Evolutionary conservation across 331 rosid genomes (phyloP), one percentile per base, ranked within the genome.

Genomic region (Malus hybrid): DNA sequence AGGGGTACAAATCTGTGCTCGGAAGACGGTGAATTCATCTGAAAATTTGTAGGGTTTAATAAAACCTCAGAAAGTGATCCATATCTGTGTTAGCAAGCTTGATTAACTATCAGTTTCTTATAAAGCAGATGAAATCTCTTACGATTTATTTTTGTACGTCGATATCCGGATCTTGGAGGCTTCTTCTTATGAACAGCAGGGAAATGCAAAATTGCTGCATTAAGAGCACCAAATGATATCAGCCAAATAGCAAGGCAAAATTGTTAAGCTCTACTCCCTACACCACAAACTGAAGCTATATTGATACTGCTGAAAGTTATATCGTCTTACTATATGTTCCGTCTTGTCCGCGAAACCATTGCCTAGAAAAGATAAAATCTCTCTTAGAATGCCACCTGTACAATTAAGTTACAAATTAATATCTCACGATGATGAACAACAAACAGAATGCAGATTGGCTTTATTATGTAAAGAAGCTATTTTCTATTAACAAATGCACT

Each of bases 331-430:
- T 94, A 79, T 92, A 94, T 80, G 97, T 83, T 89, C 97, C 97
- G 77, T 94, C 97, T 82, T 94, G 99, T 79, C 92, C 96, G 9
- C 84, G 92, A 85, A 94, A 94, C 99, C 99, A 94, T 85, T 86
- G 97, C 85, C 99, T 86, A 62, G 99, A 87, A 83, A 92, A 87
- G 83, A 94, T 83, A 85, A 94, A 90, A 87, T 94, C 99, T 83
- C 89, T 88, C 85, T 87, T 94, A 76, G 96, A 80, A 76, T 89
- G 92, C 97, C 96, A 94, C 90, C 99, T 94, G 85, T 33, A 62
- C 11, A 77, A 31, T 31, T 13, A 28, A 36, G 44, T 14, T 65
- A 42, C 36, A 20, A 33, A 31, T 48, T 14, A 56, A 39, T 24
- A 42, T 32, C 27, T 46, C 60, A 48, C 22, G 12, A 48, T 32